Percentiles rank a stretch among this genome's conserved stretches.
Evolutionary conservation across 2,329 filamentous ascomycete genomes (phyloP).

Genomic region (Myotisia sp.): DNA sequence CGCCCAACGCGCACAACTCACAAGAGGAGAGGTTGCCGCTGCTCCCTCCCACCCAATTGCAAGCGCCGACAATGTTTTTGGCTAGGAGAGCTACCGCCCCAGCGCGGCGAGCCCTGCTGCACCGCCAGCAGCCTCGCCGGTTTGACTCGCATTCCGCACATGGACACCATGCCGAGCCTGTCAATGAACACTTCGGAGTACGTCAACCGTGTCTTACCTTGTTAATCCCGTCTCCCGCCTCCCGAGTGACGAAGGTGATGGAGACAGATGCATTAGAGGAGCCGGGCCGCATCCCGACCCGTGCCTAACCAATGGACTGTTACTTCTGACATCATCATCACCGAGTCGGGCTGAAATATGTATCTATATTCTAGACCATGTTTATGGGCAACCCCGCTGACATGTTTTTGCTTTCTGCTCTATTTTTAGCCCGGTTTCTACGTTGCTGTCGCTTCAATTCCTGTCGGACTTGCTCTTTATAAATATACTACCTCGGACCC

Average conservation of each 20-base stretch:
- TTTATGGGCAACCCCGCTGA: constrained; percentile 7
- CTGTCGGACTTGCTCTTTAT: constrained; percentile 31
- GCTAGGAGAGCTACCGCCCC: constrained; percentile 28
- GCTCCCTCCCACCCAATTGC: constrained; percentile 17
- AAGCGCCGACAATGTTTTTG: constrained; percentile 24
- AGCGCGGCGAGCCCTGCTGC: constrained; percentile 23
- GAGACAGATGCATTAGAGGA: too few species aligned
- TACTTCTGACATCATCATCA: too few species aligned
- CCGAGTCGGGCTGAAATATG: too few species aligned
- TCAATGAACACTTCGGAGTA: constrained; percentile 35
- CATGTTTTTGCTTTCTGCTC: constrained; percentile 3
- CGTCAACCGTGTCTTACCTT: constrained; percentile 14
- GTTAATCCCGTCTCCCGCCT: not conserved
- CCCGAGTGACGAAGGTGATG: not conserved
- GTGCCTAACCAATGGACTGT: too few species aligned
- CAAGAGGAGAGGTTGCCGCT: too few species aligned
- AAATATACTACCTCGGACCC: constrained; percentile 26
- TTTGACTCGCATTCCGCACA: constrained; percentile 30
- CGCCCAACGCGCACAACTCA: too few species aligned
- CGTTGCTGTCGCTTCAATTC: constrained; percentile 30
- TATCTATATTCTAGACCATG: constrained; percentile 4
- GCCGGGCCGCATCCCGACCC: not conserved
- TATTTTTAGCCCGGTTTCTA: constrained; percentile 33
- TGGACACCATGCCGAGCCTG: constrained; percentile 26
- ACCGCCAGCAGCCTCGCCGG: constrained; percentile 30